Conservation (phyloP, 345 rosid genomes). For the Litchi chinensis region DNA sequence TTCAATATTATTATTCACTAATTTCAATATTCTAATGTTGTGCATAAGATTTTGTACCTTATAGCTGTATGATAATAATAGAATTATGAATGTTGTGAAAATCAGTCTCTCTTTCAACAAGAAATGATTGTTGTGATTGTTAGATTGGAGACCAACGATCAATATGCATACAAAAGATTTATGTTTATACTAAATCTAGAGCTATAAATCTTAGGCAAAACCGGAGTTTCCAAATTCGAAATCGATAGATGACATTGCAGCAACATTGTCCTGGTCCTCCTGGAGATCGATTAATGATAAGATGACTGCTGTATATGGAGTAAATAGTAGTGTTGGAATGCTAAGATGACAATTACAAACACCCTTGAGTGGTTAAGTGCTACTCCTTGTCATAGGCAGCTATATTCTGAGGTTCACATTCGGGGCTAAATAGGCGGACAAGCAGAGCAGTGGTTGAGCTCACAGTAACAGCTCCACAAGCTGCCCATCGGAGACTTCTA, state of each 20-base stretch:
- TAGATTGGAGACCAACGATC: not conserved
- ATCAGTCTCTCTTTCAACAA: not conserved
- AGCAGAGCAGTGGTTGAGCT: slow-evolving; percentile 70
- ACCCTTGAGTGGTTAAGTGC: not conserved
- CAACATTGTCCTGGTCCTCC: not conserved
- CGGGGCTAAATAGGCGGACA: slow-evolving; percentile 87
- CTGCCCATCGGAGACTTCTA: slow-evolving; percentile 86
- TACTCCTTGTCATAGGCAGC: slow-evolving; percentile 66
- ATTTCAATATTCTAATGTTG: no score
- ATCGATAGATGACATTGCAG: not conserved
- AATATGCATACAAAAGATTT: not conserved
- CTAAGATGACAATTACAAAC: not conserved
- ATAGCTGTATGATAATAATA: no score
- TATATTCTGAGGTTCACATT: slow-evolving; percentile 94
- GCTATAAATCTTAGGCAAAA: not conserved
- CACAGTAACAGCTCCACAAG: slow-evolving; percentile 72
- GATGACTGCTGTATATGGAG: not conserved
- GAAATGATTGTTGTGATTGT: not conserved
- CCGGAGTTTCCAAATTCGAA: not conserved
- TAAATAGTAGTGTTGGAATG: not conserved
- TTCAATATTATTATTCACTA: no score
- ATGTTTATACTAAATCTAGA: not conserved
- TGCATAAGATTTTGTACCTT: no score
- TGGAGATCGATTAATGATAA: not conserved
- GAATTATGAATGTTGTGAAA: not conserved